Evolutionary conservation across 345 rosid species (phyloP), one percentile per base, ranked within the genome.

Genomic region (Cardamine occulta): DNA sequence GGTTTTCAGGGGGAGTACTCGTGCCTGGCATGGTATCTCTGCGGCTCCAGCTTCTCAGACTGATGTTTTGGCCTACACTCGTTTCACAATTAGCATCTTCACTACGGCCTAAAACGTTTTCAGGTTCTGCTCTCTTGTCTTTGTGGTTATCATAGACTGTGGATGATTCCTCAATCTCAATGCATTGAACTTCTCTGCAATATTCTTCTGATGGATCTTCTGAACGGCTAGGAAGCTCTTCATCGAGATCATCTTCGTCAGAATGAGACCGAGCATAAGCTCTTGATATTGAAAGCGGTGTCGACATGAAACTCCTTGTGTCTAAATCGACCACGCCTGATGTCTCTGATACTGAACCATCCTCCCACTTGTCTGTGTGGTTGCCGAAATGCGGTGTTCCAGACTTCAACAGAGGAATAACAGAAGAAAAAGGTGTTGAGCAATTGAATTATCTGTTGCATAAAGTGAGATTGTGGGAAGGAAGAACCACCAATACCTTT

Each of bases 101-200:
- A 44, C 55, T 28, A 57, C 47, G 35, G 72, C 60, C 35, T 47
- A 47, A 63, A 24, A 57, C 18, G 21, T 28, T 65, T 9, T 63
- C 37, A 55, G 53, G 19, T 31, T 77, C 28, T 49, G 40, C 39
- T 57, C 60, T 86, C 59, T 74, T 78, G 59, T 68, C 77, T 80
- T 66, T 83, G 64, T 74, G 79, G 72, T 83, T 81, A 48, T 80
- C 73, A 39, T 65, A 76, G 61, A 47, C 76, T 1, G 10, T 70
- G 52, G 37, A 66, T 48, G 83, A 70, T 59, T 81, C 88, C 74
- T 80, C 91, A 73, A 65, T 80, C 79, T 90, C 94, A 54, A 92
- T 83, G 79, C 98, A 90, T 45, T 83, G 89, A 79, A 92, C 97
- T 81, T 92, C 99, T 81, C 85, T 90, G 86, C 96, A 88, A 85